Conservation (phyloP, 1,284 basidiomycete species). For the Thecaphora thlaspeos region DNA sequence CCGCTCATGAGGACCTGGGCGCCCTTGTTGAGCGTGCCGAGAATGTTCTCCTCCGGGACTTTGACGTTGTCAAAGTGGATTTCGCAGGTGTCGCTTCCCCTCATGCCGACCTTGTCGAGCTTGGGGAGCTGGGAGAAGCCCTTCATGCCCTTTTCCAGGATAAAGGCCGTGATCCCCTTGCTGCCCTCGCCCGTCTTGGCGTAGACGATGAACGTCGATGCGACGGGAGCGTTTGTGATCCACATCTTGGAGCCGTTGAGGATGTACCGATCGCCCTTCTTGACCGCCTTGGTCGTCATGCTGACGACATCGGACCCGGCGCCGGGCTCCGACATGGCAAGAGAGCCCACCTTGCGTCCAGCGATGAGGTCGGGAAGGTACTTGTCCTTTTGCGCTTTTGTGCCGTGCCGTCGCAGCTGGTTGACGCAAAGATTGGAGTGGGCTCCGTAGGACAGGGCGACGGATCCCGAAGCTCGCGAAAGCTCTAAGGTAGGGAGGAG, state of each 20-base stretch:
- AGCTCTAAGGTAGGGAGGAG: conserved; percentile 64
- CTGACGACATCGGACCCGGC: conserved; percentile 92
- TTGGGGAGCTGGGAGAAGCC: conserved; percentile 89
- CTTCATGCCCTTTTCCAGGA: conserved; percentile 75
- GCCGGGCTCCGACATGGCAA: conserved; percentile 86
- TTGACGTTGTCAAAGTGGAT: conserved; percentile 87
- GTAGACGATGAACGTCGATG: conserved; percentile 87
- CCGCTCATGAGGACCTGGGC: conserved; percentile 90
- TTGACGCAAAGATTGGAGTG: conserved; percentile 62
- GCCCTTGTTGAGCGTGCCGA: conserved; percentile 76
- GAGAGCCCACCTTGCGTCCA: conserved; percentile 75
- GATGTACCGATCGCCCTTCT: conserved; percentile 71
- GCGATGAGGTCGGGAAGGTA: conserved; percentile 81
- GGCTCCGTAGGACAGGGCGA: conserved; percentile 88
- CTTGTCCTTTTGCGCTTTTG: conserved; percentile 77
- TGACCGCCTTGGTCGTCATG: conserved; percentile 80
- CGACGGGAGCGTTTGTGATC: conserved; percentile 92
- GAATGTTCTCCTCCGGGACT: conserved; percentile 77
- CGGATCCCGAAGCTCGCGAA: conserved; percentile 81
- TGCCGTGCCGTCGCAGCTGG: conserved; percentile 84
- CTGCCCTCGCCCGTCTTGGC: conserved; percentile 80
- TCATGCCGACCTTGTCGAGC: conserved; percentile 93
- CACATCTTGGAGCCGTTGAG: conserved; percentile 91
- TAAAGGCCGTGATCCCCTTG: conserved; percentile 89
- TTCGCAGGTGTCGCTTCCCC: conserved; percentile 91